These are phyloP conservation scores for Colletotrichum zoysiae DNA, from an alignment of 2,329 filamentous ascomycete genomes.

Conservation along the genomic window DNA sequence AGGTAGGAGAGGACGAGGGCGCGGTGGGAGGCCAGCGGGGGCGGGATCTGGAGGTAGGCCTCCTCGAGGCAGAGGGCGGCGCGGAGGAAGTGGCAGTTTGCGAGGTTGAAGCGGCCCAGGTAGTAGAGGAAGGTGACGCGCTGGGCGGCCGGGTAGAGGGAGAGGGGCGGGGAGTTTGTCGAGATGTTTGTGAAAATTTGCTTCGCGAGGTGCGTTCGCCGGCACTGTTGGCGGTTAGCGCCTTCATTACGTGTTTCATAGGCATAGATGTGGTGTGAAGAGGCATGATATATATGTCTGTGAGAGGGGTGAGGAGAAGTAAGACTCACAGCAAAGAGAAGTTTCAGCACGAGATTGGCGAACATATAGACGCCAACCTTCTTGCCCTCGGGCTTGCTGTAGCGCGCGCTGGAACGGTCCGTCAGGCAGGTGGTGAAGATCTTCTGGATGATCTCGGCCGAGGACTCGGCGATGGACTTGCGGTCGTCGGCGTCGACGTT, in stretches of 20 bases:
- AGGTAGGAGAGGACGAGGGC: slow-evolving; percentile 86
- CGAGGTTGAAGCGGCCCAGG: slow-evolving; percentile 89
- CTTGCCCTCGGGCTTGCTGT: slow-evolving; percentile 82
- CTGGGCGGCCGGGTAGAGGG: slow-evolving; percentile 85
- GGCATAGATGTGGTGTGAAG: too few species aligned
- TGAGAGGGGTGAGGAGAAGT: slow-evolving; percentile 3
- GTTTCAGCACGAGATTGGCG: slow-evolving; percentile 89
- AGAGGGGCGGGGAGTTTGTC: slow-evolving; percentile 83
- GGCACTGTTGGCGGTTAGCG: slow-evolving; percentile 65
- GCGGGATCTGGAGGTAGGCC: slow-evolving; percentile 79
- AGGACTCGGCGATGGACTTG: slow-evolving; percentile 85
- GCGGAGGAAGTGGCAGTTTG: slow-evolving; percentile 84
- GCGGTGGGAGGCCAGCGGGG: slow-evolving; percentile 77
- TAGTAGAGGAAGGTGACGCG: slow-evolving; percentile 96
- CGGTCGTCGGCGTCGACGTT: slow-evolving; percentile 75
- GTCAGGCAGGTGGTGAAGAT: slow-evolving; percentile 92
- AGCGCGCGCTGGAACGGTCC: slow-evolving; percentile 77
- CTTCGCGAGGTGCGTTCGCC: slow-evolving; percentile 84
- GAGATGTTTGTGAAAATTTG: slow-evolving; percentile 92
- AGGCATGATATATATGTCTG: not conserved
- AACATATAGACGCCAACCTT: slow-evolving; percentile 91
- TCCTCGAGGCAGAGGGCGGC: slow-evolving; percentile 81
- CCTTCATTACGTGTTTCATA: slow-evolving; percentile 24
- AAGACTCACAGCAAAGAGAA: slow-evolving; percentile 81
- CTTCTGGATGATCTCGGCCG: slow-evolving; percentile 89